These are phyloP conservation scores for Solanum etuberosum DNA, from an alignment of 257 asterid genomes.

Conservation along the genomic window DNA sequence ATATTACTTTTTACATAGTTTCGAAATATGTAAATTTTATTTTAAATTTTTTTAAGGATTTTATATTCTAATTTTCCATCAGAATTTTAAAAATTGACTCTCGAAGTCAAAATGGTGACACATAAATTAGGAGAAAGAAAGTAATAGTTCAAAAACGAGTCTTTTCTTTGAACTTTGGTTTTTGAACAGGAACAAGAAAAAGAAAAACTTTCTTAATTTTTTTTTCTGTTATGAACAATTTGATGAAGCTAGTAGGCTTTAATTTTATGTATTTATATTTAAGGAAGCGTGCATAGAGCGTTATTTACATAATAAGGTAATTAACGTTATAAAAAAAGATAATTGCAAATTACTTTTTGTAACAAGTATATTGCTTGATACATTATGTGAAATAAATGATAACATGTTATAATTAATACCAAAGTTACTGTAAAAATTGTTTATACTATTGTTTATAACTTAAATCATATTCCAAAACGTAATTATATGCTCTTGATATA, in stretches of 20 bases:
- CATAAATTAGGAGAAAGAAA: neutral
- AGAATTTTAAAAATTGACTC: neutral
- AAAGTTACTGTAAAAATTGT: neutral
- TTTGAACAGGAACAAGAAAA: neutral
- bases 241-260: neutral
- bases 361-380: neutral
- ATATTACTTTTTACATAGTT: neutral
- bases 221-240: neutral
- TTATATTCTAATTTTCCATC: neutral
- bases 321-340: neutral
- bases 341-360: neutral
- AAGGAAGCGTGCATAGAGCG: neutral
- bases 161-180: neutral
- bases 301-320: neutral
- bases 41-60: neutral
- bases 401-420: neutral
- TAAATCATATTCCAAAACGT: neutral
- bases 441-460: neutral
- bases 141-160: neutral
- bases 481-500: neutral
- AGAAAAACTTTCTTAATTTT: too few species aligned
- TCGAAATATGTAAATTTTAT: neutral
- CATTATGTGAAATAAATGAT: neutral
- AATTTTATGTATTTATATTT: neutral
- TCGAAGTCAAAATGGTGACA: neutral